A percentile compares a stretch with the other conserved stretches of the same genome.
Conservation (phyloP, 495 filamentous ascomycete genomes). For the Parachaetomium inaequale region DNA sequence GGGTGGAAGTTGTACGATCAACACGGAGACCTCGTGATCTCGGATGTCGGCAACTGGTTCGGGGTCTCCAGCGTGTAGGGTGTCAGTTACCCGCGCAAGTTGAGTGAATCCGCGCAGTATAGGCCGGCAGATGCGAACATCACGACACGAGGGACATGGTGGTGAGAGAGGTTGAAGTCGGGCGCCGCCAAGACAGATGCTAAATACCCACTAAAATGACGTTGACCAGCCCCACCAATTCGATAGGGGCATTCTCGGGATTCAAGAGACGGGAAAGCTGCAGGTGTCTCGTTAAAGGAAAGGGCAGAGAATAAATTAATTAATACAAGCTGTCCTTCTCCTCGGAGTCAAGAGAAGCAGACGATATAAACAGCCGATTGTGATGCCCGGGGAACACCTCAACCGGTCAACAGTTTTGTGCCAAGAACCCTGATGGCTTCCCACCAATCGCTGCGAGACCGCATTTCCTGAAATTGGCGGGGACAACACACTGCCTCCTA, state of each 20-base stretch:
- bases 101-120: background rate
- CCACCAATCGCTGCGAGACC: constrained; percentile 7
- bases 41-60: background rate
- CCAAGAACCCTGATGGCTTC: constrained; percentile 7
- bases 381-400: no score
- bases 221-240: constrained; percentile 4
- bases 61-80: background rate
- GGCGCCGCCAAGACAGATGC: constrained; percentile 2
- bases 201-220: constrained; percentile 10
- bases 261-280: background rate
- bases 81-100: background rate
- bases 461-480: background rate
- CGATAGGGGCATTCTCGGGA: background rate
- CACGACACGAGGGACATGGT: background rate
- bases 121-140: no score
- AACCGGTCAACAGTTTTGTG: background rate
- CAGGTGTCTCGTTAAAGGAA: background rate
- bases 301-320: no score
- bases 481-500: background rate
- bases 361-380: no score
- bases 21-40: background rate
- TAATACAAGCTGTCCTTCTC: no score
- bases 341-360: no score
- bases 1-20: background rate
- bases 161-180: background rate